A percentile compares a stretch with the other conserved stretches of the same genome.
phyloP scores from a whole-genome alignment of 2,329 filamentous ascomycete species.

The Fusarium pseudoanthophilum region DNA sequence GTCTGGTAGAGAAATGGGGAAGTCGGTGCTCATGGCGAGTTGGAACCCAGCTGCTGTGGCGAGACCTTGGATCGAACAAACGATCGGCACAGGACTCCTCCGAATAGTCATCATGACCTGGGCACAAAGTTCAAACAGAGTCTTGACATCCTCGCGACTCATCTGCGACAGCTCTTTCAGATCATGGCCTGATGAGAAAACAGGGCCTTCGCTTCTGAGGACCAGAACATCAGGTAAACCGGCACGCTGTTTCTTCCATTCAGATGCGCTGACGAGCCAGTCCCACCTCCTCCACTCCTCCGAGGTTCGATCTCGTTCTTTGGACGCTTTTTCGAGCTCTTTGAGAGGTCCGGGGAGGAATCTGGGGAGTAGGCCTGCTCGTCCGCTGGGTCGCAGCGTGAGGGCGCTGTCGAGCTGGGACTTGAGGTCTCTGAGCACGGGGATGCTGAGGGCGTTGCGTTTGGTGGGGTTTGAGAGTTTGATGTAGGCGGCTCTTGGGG shows the following conservation, averaged over 20 bases:
- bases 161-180: slow-evolving; percentile 34
- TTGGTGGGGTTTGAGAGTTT: slow-evolving; percentile 32
- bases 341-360: slow-evolving; percentile 9
- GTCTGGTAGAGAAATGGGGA: slow-evolving; percentile 27
- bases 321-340: not conserved
- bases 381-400: slow-evolving; percentile 10
- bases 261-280: slow-evolving; percentile 35
- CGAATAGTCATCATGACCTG: slow-evolving; percentile 40
- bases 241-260: slow-evolving; percentile 37
- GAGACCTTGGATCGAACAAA: slow-evolving; percentile 41
- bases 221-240: slow-evolving; percentile 38
- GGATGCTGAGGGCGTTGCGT: slow-evolving; percentile 40
- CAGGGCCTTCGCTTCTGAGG: slow-evolving; percentile 37
- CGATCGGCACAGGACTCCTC: slow-evolving; percentile 35
- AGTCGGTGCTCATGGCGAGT: slow-evolving; percentile 40
- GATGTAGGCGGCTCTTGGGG: slow-evolving; percentile 30
- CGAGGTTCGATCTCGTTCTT: not conserved
- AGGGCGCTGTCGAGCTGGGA: slow-evolving; percentile 30
- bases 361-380: slow-evolving; percentile 26
- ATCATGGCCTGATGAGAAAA: slow-evolving; percentile 42
- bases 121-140: slow-evolving; percentile 32
- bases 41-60: slow-evolving; percentile 43
- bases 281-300: not conserved
- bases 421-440: slow-evolving; percentile 33
- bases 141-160: slow-evolving; percentile 22